phyloP scores from a whole-genome alignment of 2,329 filamentous ascomycete species.

The Botrytis byssoidea region DNA sequence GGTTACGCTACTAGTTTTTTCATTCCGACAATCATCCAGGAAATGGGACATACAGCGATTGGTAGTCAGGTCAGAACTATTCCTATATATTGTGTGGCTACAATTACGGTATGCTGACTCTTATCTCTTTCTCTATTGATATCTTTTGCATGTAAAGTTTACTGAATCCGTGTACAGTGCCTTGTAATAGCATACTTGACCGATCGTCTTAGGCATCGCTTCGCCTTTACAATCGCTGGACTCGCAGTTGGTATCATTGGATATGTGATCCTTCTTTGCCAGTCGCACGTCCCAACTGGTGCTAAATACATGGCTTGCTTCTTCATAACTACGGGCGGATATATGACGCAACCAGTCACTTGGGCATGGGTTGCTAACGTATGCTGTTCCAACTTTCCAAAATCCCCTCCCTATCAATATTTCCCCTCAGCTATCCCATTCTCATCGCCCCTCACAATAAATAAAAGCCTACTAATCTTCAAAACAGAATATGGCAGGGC shows the following conservation, averaged over 20 bases:
- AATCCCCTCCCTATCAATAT: neutral
- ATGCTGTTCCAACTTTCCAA: neutral
- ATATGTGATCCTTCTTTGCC: slow-evolving; percentile 38
- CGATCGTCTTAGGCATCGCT: slow-evolving; percentile 27
- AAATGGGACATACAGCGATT: slow-evolving; percentile 29
- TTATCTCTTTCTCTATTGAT: too few species aligned
- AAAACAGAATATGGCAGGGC: slow-evolving; percentile 23
- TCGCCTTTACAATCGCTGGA: slow-evolving; percentile 28
- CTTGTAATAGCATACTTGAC: slow-evolving; percentile 23
- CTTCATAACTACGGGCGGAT: slow-evolving; percentile 41
- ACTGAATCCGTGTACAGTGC: neutral
- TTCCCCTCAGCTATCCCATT: neutral
- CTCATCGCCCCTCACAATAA: neutral
- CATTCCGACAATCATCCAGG: slow-evolving; percentile 29
- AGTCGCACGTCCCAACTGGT: slow-evolving; percentile 47
- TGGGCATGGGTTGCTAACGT: slow-evolving; percentile 51
- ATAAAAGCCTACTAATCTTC: neutral
- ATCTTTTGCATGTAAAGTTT: neutral
- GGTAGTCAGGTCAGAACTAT: slow-evolving; percentile 29
- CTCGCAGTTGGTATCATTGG: slow-evolving; percentile 24
- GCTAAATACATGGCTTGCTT: slow-evolving; percentile 43
- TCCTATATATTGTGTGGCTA: slow-evolving; percentile 27
- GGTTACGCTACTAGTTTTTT: slow-evolving; percentile 41
- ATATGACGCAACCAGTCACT: slow-evolving; percentile 39
- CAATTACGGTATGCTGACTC: slow-evolving; percentile 12